A percentile compares a stretch with the other conserved stretches of the same genome.
Conservation (phyloP, 1,139 yeast species). For the Saccharomyces hybrid region DNA sequence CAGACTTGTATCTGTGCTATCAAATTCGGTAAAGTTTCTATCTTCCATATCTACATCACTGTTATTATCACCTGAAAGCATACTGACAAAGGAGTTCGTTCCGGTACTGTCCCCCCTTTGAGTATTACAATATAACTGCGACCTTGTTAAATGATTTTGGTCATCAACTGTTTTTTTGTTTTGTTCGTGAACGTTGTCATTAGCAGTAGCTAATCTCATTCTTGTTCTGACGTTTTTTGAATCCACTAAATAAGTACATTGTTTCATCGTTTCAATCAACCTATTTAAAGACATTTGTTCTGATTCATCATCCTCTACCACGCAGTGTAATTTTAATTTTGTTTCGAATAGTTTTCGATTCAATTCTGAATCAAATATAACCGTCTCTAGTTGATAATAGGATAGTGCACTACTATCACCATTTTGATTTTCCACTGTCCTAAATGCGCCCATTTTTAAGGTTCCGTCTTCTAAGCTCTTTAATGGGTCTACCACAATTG, state of each 20-base stretch:
- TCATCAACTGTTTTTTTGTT: conserved; percentile 1
- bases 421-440: conserved; percentile 59
- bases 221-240: neutral
- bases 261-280: conserved; percentile 21
- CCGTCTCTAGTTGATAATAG: conserved; percentile 64
- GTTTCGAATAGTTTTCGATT: conserved; percentile 32
- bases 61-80: conserved; percentile 14
- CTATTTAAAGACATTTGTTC: conserved; percentile 11
- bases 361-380: conserved; percentile 49
- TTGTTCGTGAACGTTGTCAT: conserved; percentile 6
- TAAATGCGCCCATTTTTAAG: conserved; percentile 85
- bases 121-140: conserved; percentile 2
- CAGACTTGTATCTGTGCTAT: conserved; percentile 19
- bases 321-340: conserved; percentile 8
- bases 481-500: conserved; percentile 80
- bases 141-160: neutral
- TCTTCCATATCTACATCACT: conserved; percentile 28
- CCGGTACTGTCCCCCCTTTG: conserved; percentile 8
- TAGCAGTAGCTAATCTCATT: neutral
- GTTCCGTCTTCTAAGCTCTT: conserved; percentile 56
- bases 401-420: conserved; percentile 59
- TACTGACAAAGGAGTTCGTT: conserved; percentile 13
- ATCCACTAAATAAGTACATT: neutral
- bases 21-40: conserved; percentile 13
- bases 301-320: conserved; percentile 6